Evolutionary conservation across 2,329 filamentous ascomycete genomes (phyloP).

Genomic region (Sporothrix brunneoviolacea): DNA sequence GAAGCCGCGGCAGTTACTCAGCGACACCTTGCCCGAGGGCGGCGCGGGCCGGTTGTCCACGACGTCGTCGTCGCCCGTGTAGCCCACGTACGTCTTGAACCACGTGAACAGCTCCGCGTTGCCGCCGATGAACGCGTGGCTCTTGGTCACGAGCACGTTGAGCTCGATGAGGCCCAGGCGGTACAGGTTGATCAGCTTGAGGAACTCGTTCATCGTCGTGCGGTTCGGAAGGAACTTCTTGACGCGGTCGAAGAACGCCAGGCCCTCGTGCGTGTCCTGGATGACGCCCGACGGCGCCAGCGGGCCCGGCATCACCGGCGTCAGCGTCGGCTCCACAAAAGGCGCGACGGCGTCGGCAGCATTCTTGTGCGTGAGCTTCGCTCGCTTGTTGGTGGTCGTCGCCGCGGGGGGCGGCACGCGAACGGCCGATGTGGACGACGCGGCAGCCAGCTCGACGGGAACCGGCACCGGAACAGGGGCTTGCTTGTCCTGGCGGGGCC

Average conservation of each 20-base stretch:
- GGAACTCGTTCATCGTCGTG: constrained; percentile 86
- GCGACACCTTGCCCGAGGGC: constrained; percentile 74
- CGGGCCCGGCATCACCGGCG: constrained; percentile 81
- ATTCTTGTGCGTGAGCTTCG: constrained; percentile 68
- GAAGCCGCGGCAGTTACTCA: constrained; percentile 92
- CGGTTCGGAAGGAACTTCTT: constrained; percentile 96
- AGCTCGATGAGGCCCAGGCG: constrained; percentile 88
- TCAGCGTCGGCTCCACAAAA: constrained; percentile 75
- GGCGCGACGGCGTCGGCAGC: constrained; percentile 51
- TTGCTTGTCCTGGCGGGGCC: constrained; percentile 57
- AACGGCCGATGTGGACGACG: constrained; percentile 30
- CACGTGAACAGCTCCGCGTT: constrained; percentile 84
- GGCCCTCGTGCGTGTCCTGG: constrained; percentile 74
- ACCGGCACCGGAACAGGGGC: constrained; percentile 41
- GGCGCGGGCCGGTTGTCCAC: constrained; percentile 72
- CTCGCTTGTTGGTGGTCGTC: constrained; percentile 49
- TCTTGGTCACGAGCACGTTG: constrained; percentile 73
- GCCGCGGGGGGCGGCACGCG: constrained; percentile 29
- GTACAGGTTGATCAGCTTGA: constrained; percentile 95
- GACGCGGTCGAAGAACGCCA: constrained; percentile 90
- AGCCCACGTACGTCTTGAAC: constrained; percentile 78
- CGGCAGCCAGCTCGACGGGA: constrained; percentile 31
- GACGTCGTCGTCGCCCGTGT: constrained; percentile 68
- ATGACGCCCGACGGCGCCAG: constrained; percentile 68
- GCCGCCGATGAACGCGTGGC: constrained; percentile 76